Conservation (phyloP, 768 basidiomycete genomes). For the Lepiota subincarnata region DNA sequence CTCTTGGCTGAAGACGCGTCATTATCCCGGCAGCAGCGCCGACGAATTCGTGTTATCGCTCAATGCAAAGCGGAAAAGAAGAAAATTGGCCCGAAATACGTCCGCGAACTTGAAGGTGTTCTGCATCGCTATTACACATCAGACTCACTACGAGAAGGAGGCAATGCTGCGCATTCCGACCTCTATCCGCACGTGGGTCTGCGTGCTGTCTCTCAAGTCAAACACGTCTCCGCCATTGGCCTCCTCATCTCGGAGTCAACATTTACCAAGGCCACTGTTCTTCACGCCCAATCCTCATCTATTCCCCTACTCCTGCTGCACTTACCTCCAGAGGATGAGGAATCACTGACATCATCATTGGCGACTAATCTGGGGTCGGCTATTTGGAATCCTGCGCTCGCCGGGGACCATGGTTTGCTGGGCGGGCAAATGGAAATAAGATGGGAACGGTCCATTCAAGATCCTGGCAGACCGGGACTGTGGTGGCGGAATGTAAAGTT, state of each 20-base stretch:
- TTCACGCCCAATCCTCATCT: constrained; percentile 68
- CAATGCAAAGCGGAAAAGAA: constrained; percentile 93
- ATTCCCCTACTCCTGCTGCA: constrained; percentile 81
- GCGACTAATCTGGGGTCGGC: constrained; percentile 39
- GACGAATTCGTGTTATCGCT: constrained; percentile 69
- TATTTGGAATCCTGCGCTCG: constrained; percentile 69
- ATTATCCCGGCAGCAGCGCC: constrained; percentile 21
- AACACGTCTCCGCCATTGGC: constrained; percentile 40
- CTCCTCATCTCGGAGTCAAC: constrained; percentile 77
- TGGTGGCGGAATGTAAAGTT: constrained; percentile 40
- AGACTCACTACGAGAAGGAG: background rate
- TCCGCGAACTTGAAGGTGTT: constrained; percentile 93
- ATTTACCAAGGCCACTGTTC: constrained; percentile 68
- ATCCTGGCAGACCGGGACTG: constrained; percentile 36
- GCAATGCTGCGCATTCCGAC: background rate
- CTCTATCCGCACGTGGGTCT: background rate
- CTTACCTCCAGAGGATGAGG: constrained; percentile 44
- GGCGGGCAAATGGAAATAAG: constrained; percentile 58
- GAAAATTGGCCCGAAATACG: constrained; percentile 71
- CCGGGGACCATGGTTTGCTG: constrained; percentile 50
- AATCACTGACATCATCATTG: background rate
- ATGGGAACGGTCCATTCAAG: constrained; percentile 49
- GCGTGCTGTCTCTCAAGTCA: background rate
- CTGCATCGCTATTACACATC: constrained; percentile 42
- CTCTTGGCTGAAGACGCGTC: constrained; percentile 3